phyloP scores from a whole-genome alignment of 768 basidiomycete genomes.

The Sutorius australiensis region DNA sequence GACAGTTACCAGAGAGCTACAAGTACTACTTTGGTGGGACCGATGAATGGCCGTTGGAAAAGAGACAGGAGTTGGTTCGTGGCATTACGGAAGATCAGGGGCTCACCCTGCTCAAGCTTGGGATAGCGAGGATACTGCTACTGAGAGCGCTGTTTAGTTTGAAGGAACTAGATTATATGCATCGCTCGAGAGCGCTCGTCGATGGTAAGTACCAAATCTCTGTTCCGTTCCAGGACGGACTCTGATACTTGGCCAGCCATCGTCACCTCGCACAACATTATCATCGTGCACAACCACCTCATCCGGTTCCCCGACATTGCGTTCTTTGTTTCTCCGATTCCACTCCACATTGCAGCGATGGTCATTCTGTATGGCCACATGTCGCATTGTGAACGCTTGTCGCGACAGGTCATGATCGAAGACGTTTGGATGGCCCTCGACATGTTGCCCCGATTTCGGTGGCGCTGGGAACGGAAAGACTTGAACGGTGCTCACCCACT shows the following conservation, averaged over 20 bases:
- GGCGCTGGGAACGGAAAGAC: constrained; percentile 90
- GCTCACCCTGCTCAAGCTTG: constrained; percentile 76
- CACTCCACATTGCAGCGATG: constrained; percentile 88
- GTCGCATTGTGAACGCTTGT: constrained; percentile 66
- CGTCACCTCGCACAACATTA: constrained; percentile 82
- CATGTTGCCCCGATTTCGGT: constrained; percentile 84
- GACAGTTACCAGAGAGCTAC: constrained; percentile 67
- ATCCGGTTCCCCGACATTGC: constrained; percentile 82
- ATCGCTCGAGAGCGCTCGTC: constrained; percentile 66
- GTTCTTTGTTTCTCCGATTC: constrained; percentile 87
- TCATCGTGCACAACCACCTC: constrained; percentile 78
- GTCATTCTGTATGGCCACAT: constrained; percentile 86
- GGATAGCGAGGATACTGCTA: constrained; percentile 74
- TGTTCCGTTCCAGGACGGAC: background rate
- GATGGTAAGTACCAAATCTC: constrained; percentile 53
- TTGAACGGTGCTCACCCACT: constrained; percentile 77
- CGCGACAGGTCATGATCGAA: constrained; percentile 64
- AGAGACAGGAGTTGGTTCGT: constrained; percentile 60
- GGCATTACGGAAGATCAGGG: constrained; percentile 79
- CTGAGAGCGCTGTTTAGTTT: constrained; percentile 76
- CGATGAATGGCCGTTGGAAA: constrained; percentile 67
- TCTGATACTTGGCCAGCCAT: constrained; percentile 50
- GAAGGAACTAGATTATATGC: constrained; percentile 61
- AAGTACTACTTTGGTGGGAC: constrained; percentile 76
- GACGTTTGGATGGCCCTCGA: constrained; percentile 86